Conservation (phyloP, 2,329 filamentous ascomycete genomes). For the Penicillium sp. region DNA sequence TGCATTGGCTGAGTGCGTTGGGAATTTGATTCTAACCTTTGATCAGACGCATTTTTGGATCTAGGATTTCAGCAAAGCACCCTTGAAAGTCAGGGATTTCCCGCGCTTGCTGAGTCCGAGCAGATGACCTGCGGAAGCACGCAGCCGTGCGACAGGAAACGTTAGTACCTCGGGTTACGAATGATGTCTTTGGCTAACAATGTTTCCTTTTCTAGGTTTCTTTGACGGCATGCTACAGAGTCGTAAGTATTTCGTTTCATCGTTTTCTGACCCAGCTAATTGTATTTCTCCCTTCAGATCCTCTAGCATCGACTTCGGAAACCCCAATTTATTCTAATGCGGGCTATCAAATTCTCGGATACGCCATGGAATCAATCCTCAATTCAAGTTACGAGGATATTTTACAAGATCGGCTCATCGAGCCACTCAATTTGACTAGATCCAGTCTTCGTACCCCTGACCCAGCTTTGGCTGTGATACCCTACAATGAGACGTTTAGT, state of each 20-base stretch:
- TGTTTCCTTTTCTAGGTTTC: constrained; percentile 31
- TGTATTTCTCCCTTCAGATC: constrained; percentile 12
- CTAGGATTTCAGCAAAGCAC: constrained; percentile 6
- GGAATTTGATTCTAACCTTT: neutral
- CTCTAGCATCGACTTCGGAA: constrained; percentile 34
- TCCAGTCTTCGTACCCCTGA: constrained; percentile 24
- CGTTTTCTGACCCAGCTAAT: no score
- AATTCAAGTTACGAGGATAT: constrained; percentile 38
- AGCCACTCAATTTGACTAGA: constrained; percentile 44
- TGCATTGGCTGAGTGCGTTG: neutral
- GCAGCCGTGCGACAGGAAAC: constrained; percentile 7
- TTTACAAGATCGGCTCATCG: constrained; percentile 39
- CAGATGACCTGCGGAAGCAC: constrained; percentile 14
- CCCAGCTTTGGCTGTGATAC: constrained; percentile 36
- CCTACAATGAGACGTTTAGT: constrained; percentile 27
- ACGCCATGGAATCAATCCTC: constrained; percentile 44
- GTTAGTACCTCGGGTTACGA: constrained; percentile 4
- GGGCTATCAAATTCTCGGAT: constrained; percentile 39
- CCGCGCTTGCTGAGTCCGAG: constrained; percentile 6
- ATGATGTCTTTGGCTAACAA: neutral
- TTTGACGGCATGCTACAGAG: constrained; percentile 35
- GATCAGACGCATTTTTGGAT: constrained; percentile 16
- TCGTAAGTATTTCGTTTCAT: constrained; percentile 5
- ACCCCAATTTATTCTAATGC: constrained; percentile 41
- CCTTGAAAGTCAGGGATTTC: constrained; percentile 14